Conservation (phyloP, 169 alveolate genomes). For the Cyclospora cayetanensis region DNA sequence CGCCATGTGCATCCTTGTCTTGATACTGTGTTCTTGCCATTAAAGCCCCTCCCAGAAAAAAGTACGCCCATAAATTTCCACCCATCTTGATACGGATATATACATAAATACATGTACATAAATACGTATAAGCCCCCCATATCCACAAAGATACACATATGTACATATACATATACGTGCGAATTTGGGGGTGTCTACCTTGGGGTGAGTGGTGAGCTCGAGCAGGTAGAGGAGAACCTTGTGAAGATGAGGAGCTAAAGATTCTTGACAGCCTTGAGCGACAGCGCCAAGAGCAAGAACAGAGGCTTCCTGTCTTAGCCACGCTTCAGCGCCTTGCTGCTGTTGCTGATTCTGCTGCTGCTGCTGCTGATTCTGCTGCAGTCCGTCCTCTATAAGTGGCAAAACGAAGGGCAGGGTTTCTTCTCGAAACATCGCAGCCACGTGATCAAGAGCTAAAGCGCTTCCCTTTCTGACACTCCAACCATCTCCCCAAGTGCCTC, state of each 20-base stretch:
- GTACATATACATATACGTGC: background rate
- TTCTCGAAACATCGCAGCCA: conserved; percentile 81
- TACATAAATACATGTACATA: background rate
- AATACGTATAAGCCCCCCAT: background rate
- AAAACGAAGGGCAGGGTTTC: conserved; percentile 80
- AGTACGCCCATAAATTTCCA: too few species aligned
- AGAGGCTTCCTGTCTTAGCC: conserved; percentile 91
- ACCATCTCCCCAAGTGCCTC: conserved; percentile 78
- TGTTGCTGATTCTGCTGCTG: conserved; percentile 17
- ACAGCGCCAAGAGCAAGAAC: conserved; percentile 93
- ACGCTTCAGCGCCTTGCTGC: conserved; percentile 81
- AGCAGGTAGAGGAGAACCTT: conserved; percentile 77
- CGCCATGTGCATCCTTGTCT: too few species aligned
- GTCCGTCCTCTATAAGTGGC: conserved; percentile 84
- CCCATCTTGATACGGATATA: too few species aligned
- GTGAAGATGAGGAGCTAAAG: conserved; percentile 86
- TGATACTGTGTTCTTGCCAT: too few species aligned
- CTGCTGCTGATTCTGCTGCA: conserved; percentile 73
- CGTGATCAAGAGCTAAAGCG: conserved; percentile 84
- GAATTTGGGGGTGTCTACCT: background rate
- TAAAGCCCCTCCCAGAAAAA: too few species aligned
- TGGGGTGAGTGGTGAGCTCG: conserved; percentile 60
- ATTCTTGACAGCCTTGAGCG: conserved; percentile 88
- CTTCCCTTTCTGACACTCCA: conserved; percentile 93
- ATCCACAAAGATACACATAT: background rate